These are phyloP conservation scores for Naumovozyma baii DNA, from an alignment of 805 yeast species.

Conservation along the genomic window DNA sequence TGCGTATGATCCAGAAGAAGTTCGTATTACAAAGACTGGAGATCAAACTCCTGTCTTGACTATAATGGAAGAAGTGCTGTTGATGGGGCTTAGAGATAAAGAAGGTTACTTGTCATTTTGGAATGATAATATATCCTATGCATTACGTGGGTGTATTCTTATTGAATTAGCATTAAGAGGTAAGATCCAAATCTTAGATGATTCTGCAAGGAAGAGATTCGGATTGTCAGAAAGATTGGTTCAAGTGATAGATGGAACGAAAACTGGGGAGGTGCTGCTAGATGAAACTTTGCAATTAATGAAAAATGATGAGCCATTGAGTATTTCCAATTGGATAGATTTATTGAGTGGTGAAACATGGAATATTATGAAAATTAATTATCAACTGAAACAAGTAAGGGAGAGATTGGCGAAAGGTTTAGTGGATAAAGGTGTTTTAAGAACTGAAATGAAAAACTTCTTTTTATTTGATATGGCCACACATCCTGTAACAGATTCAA, in stretches of 20 bases:
- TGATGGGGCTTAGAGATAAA: constrained; percentile 87
- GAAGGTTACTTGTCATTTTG: constrained; percentile 96
- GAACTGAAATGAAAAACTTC: constrained; percentile 93
- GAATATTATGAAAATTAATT: constrained; percentile 88
- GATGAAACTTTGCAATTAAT: constrained; percentile 90
- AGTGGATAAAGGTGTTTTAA: constrained; percentile 91
- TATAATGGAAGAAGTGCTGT: constrained; percentile 89
- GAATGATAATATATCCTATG: constrained; percentile 96
- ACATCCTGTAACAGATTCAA: constrained; percentile 84
- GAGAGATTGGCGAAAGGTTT: constrained; percentile 93
- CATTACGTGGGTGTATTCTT: constrained; percentile 86
- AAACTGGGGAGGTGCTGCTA: constrained; percentile 89
- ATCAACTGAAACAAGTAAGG: constrained; percentile 94
- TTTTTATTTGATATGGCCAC: constrained; percentile 97
- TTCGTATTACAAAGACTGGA: constrained; percentile 1
- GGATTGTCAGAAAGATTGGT: constrained; percentile 80
- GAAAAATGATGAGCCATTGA: constrained; percentile 72
- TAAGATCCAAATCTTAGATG: constrained; percentile 80
- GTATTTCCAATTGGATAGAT: constrained; percentile 89
- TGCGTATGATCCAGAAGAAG: constrained; percentile 68
- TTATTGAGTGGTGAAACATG: constrained; percentile 91
- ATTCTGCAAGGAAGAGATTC: constrained; percentile 82
- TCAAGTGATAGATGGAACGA: constrained; percentile 73
- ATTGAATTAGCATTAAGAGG: constrained; percentile 89
- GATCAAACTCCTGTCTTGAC: constrained; percentile 58